Conservation (phyloP, 1,139 yeast species). For the Kodamaea anthophila region DNA sequence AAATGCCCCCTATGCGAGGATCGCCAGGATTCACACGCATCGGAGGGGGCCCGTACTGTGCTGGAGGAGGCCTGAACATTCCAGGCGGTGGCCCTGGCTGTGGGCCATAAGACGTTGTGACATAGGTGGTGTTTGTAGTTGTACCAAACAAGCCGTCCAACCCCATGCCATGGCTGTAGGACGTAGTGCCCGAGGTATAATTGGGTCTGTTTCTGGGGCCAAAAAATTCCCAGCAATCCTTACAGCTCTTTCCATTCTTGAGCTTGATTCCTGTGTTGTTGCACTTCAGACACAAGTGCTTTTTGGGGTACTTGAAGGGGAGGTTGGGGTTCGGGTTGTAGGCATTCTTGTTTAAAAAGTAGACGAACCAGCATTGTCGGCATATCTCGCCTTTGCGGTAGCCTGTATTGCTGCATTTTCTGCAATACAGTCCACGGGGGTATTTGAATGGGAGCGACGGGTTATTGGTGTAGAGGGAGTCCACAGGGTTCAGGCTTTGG, state of each 20-base stretch:
- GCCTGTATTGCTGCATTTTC: slow-evolving; percentile 39
- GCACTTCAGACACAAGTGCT: slow-evolving; percentile 63
- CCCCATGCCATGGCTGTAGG: slow-evolving; percentile 6
- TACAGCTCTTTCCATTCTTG: slow-evolving; percentile 62
- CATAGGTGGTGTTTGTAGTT: slow-evolving; percentile 11
- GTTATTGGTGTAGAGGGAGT: slow-evolving; percentile 14
- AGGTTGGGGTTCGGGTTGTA: slow-evolving; percentile 36
- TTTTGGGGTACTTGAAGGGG: slow-evolving; percentile 51
- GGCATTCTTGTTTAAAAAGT: slow-evolving; percentile 23
- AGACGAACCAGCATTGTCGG: slow-evolving; percentile 30
- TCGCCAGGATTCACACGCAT: slow-evolving; percentile 70
- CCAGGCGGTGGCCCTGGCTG: slow-evolving; percentile 6
- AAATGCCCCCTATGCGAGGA: slow-evolving; percentile 71
- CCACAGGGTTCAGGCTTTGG: slow-evolving; percentile 4
- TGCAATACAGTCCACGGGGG: slow-evolving; percentile 32
- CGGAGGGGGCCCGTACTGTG: slow-evolving; percentile 4
- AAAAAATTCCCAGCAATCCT: slow-evolving; percentile 65
- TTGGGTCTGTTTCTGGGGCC: slow-evolving; percentile 35
- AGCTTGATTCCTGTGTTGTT: slow-evolving; percentile 65
- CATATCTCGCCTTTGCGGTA: slow-evolving; percentile 29
- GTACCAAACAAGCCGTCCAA: slow-evolving; percentile 12
- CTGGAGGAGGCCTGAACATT: slow-evolving; percentile 3
- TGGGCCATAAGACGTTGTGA: slow-evolving; percentile 5
- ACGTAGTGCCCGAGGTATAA: slow-evolving; percentile 6
- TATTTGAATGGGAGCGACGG: slow-evolving; percentile 49